These are phyloP conservation scores for Paramecium primaurelia DNA, from an alignment of 73 alveolate species.

Conservation along the genomic window DNA sequence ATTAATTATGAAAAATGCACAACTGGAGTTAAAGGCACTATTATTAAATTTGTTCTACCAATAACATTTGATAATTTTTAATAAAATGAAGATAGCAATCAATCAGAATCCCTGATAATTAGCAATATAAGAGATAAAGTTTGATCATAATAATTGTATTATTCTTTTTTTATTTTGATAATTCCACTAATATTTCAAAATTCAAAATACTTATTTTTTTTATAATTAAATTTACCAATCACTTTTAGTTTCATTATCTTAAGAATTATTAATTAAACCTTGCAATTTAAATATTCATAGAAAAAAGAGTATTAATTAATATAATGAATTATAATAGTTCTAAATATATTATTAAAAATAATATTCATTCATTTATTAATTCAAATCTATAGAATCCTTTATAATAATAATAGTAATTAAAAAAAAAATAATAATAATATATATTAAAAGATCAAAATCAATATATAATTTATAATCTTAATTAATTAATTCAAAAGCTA, in stretches of 20 bases:
- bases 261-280: too few relatives aligned
- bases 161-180: neutral
- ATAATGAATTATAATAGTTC: too few relatives aligned
- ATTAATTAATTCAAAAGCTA: neutral
- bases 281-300: too few relatives aligned
- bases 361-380: too few relatives aligned
- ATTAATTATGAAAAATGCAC: neutral
- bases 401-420: too few relatives aligned
- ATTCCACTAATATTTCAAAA: neutral
- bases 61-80: neutral
- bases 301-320: too few relatives aligned
- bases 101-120: neutral
- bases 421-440: too few relatives aligned
- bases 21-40: neutral
- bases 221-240: too few relatives aligned
- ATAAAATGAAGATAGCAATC: neutral
- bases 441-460: neutral
- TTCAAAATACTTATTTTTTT: neutral
- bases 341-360: too few relatives aligned
- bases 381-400: too few relatives aligned
- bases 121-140: neutral
- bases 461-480: neutral
- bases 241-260: too few relatives aligned
- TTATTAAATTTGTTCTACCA: neutral
- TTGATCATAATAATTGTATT: neutral